Conservation (phyloP, 2,329 filamentous ascomycete genomes). For the Xylaria sp. region DNA sequence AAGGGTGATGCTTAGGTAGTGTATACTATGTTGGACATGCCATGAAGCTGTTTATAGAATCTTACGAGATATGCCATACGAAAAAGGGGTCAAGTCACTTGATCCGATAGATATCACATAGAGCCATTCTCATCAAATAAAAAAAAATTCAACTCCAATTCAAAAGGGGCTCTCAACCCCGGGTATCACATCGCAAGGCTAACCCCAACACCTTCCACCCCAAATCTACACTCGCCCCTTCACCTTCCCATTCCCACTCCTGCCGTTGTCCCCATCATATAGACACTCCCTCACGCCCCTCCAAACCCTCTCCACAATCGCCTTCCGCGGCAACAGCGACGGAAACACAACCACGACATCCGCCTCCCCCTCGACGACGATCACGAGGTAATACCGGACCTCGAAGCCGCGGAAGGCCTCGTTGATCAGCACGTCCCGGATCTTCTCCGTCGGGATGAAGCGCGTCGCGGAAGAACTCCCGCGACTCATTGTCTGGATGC, state of each 20-base stretch:
- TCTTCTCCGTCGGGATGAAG: constrained; percentile 82
- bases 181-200: too few species aligned
- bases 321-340: constrained; percentile 64
- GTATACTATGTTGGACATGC: too few species aligned
- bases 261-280: constrained; percentile 52
- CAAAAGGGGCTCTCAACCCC: too few species aligned
- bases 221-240: not conserved
- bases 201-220: not conserved
- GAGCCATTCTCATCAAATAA: too few species aligned
- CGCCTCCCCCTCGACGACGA: constrained; percentile 83
- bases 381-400: constrained; percentile 80
- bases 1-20: not conserved
- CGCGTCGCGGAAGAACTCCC: constrained; percentile 34
- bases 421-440: constrained; percentile 89
- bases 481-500: constrained; percentile 64
- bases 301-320: constrained; percentile 84
- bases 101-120: too few species aligned
- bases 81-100: too few species aligned
- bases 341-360: constrained; percentile 95
- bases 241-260: not conserved
- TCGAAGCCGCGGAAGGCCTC: constrained; percentile 92
- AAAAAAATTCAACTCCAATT: too few species aligned
- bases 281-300: constrained; percentile 76
- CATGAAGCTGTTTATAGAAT: too few species aligned
- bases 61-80: too few species aligned